Evolutionary conservation across 768 basidiomycete species (phyloP), one percentile per base, ranked within the genome.

Genomic region (Leucogyrophana mollusca): DNA sequence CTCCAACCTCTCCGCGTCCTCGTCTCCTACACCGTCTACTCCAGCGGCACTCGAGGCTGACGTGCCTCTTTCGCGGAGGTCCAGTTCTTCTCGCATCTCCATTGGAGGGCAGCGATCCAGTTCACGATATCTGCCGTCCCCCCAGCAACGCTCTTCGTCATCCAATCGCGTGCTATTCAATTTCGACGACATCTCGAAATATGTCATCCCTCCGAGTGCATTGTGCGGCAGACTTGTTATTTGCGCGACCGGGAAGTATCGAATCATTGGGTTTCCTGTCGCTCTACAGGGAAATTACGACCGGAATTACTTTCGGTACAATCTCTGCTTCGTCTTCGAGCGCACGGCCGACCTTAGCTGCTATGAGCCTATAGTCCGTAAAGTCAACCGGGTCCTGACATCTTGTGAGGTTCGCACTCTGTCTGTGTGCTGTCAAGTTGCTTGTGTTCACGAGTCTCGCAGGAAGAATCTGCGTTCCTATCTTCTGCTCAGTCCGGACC

Each of bases 311-410:
- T 94, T 96, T 66, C 78, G 87, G 52, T 97, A 90, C 69, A 98
- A 98, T 62, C 69, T 97, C 21, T 97, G 94, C 66, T 96, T 97
- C 64, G 95, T 97, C 3, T 99, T 99, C 65, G 88, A 93, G 38
- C 82, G 90, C 36, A 79, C 79, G 20, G 92, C 92, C 9, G 94
- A 96, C 64, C 71, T 97, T 44, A 93, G 91, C 59, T 94, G 93
- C 54, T 98, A 94, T 68, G 95, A 98, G 54, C 91, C 94, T 3
- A 82, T 99, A 40, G 92, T 97, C 8, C 81, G 95, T 41, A 99
- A 99, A 73, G 84, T 93, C 34, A 92, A 87, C 55, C 83, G 94
- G 22, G 93, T 97, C 25, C 68, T 99, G 49, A 82, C 84, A 24
- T 73, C 82, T 13, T 93, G 93, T 60, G 96, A 98, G 81, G 94